Evolutionary conservation across 2,329 filamentous ascomycete species (phyloP), one percentile per base, ranked within the genome.

Genomic region (Capronia coronata): DNA sequence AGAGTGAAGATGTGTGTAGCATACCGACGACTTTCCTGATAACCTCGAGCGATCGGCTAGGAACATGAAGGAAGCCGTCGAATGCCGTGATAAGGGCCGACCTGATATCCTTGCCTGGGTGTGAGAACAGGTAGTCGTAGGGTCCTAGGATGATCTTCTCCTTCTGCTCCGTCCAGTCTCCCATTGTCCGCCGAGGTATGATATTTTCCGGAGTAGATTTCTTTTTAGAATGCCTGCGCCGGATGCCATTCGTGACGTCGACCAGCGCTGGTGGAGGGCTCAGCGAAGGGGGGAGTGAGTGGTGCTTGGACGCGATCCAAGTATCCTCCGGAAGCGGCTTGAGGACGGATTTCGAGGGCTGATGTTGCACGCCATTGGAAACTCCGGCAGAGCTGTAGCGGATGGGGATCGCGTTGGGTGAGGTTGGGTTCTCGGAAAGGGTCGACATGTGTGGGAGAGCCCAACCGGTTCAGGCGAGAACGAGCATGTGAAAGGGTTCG

Each of bases 351-450:
- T 59, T 62, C 14, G 58, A 59, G 29, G 59, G 46, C 61, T 61
- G 61, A 46, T 62, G 51, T 22, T 51, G 46, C 25, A 60, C 57
- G 48, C 63, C 62, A 60, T 66, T 68, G 55, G 62, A 57, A 55
- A 75, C 72, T 56, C 75, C 74, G 49, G 78, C 80, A 1, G 83
- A 86, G 48, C 85, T 88, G 39, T 82, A 87, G 55, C 86, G 78
- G 2, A 83, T 82, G 16, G 86, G 85, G 48, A 89, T 87, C 30
- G 76, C 74, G 65, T 79, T 82, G 46, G 83, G 82, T n/a, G 76
- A 78, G 58, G 60, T 43, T 16, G 60, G 59, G 40, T 59, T 59
- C 43, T 59, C 62, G 30, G 51, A 32, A 40, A 49, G 18, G 37
- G 55, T 55, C 45, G 55, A 48, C 55, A 56, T 52, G 37, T 27